Conservation (phyloP, 139 green algal species). For the Chlorella sp. region DNA sequence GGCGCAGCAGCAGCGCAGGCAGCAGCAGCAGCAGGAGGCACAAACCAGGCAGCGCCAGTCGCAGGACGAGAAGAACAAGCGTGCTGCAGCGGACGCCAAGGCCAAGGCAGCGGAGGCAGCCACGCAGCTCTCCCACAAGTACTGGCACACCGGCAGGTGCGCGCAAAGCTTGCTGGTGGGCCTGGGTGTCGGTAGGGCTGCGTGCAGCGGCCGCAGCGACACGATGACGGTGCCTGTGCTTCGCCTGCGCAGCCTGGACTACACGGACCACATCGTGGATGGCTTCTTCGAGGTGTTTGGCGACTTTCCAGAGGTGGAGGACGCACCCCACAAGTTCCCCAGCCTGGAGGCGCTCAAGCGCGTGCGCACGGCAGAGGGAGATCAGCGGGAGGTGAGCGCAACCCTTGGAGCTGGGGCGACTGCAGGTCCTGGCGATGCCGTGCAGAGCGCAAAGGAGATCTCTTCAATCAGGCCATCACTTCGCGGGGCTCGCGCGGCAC, state of each 20-base stretch:
- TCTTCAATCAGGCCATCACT: not conserved
- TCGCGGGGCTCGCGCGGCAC: not conserved
- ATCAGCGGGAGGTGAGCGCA: slow-evolving; percentile 21
- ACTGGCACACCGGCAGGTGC: not conserved
- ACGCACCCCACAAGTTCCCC: slow-evolving; percentile 19
- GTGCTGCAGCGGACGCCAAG: not conserved
- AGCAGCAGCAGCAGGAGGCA: not conserved
- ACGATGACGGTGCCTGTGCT: not conserved
- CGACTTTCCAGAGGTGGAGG: slow-evolving; percentile 32
- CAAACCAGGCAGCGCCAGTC: not conserved
- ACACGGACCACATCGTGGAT: slow-evolving; percentile 19
- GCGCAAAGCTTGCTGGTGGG: not conserved
- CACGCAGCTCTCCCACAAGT: not conserved
- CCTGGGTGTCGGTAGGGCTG: not conserved
- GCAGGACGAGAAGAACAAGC: not conserved
- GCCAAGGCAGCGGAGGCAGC: not conserved
- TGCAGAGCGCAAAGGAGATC: not conserved
- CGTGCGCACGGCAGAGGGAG: slow-evolving; percentile 13
- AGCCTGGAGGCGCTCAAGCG: slow-evolving; percentile 10
- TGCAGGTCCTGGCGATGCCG: not conserved
- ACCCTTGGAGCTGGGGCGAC: not conserved
- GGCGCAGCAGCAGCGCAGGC: not conserved
- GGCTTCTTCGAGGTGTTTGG: slow-evolving; percentile 26
- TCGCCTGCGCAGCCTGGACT: slow-evolving; percentile 20
- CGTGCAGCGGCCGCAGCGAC: not conserved